A percentile compares a stretch with the other conserved stretches of the same genome.
Conservation (phyloP, 306 rosid genomes). For the Prunus mume region DNA sequence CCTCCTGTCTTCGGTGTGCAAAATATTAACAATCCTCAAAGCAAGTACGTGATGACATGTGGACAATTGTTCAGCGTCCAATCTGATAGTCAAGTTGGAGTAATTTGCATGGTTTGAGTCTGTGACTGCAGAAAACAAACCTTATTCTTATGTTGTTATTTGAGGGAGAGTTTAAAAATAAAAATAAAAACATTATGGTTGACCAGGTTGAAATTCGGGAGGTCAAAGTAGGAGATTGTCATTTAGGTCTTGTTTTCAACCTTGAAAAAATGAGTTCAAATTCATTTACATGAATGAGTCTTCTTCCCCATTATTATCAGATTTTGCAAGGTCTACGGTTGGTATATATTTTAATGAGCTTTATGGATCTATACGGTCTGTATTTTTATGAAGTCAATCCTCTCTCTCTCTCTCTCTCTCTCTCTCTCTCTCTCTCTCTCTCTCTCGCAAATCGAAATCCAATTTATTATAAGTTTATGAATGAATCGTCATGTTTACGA, state of each 20-base stretch:
- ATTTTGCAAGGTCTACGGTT: neutral
- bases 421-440: neutral
- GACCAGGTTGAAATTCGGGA: neutral
- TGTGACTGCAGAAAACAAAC: neutral
- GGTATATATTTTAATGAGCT: too few relatives aligned
- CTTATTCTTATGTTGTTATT: neutral
- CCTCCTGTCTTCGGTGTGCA: neutral
- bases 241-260: neutral
- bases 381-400: neutral
- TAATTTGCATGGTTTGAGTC: neutral
- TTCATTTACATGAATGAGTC: neutral
- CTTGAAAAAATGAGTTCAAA: neutral
- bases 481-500: neutral
- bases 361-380: neutral
- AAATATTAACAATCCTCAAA: neutral
- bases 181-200: neutral
- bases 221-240: constrained; percentile 9
- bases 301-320: neutral
- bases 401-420: neutral
- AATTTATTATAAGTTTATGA: neutral
- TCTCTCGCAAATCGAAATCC: neutral
- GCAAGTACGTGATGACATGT: neutral
- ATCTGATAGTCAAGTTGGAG: neutral
- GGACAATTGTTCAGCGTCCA: neutral
- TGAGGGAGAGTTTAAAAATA: neutral